Conservation (phyloP, 2,329 filamentous ascomycete species). For the Hawksworthiomyces lignivorus region DNA sequence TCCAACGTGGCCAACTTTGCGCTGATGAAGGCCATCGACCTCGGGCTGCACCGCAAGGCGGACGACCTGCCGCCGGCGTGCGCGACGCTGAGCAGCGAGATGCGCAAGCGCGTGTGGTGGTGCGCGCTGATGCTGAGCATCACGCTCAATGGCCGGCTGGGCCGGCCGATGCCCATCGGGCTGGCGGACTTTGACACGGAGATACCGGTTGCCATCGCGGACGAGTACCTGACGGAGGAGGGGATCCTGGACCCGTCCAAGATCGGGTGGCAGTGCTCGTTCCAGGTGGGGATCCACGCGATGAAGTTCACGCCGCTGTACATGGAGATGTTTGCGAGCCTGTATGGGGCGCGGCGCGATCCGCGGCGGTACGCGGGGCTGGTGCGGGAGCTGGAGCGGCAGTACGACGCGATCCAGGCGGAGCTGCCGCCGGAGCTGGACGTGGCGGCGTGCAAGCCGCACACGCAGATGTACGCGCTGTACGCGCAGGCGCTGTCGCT, state of each 20-base stretch:
- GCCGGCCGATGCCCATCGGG: conserved; percentile 66
- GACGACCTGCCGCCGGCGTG: conserved; percentile 39
- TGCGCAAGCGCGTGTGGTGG: conserved; percentile 76
- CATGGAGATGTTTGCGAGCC: conserved; percentile 65
- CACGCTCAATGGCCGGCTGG: conserved; percentile 66
- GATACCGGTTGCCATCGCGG: conserved; percentile 62
- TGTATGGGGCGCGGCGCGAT: conserved; percentile 64
- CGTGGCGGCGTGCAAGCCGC: conserved; percentile 33
- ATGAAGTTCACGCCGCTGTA: conserved; percentile 60
- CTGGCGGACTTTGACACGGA: conserved; percentile 73
- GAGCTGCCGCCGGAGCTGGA: conserved; percentile 55
- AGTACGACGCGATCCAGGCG: conserved; percentile 55
- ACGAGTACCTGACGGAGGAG: conserved; percentile 60
- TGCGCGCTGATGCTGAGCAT: conserved; percentile 57
- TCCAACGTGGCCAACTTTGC: conserved; percentile 60
- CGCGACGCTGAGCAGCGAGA: conserved; percentile 60
- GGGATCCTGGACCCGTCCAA: conserved; percentile 47
- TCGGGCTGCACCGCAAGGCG: conserved; percentile 66
- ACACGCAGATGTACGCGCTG: conserved; percentile 43
- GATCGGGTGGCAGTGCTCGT: conserved; percentile 51
- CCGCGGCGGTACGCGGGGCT: conserved; percentile 55
- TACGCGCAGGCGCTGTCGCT: conserved; percentile 47
- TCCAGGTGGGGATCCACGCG: conserved; percentile 56
- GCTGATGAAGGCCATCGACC: conserved; percentile 62
- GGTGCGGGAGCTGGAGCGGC: conserved; percentile 57